A percentile compares a stretch with the other conserved stretches of the same genome.
These are phyloP conservation scores for Monosporascus sp. DNA, from an alignment of 2,329 filamentous ascomycete genomes.

Conservation along the genomic window DNA sequence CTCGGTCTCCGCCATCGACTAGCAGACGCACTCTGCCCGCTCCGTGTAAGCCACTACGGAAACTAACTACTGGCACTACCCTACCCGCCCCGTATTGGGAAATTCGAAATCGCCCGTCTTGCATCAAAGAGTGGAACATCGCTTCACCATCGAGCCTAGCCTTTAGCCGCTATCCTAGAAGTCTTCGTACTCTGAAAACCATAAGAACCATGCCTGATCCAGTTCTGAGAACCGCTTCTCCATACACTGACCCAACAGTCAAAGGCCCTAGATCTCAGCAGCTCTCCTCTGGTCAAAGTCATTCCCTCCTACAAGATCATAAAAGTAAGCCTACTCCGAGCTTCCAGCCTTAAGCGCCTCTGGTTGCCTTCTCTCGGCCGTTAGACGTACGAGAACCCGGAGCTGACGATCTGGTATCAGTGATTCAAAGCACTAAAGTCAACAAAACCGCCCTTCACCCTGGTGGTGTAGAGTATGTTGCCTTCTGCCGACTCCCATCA, in stretches of 20 bases:
- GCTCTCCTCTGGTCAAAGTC: slow-evolving; percentile 29
- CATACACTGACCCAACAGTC: slow-evolving; percentile 38
- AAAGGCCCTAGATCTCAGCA: slow-evolving; percentile 40
- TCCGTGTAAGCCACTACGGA: not conserved
- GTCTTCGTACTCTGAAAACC: slow-evolving; percentile 14
- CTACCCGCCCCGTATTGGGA: slow-evolving; percentile 24
- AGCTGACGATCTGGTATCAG: slow-evolving; percentile 27
- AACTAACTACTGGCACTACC: not conserved
- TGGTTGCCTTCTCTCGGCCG: not conserved
- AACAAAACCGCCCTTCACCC: slow-evolving; percentile 94
- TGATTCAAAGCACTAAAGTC: slow-evolving; percentile 55
- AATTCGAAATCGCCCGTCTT: slow-evolving; percentile 24
- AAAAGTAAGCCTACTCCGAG: slow-evolving; percentile 18
- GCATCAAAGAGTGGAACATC: slow-evolving; percentile 22
- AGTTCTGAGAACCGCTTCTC: slow-evolving; percentile 38
- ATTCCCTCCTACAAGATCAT: slow-evolving; percentile 21
- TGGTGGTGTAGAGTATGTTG: slow-evolving; percentile 77
- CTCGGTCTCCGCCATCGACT: slow-evolving; percentile 29
- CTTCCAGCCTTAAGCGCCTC: not conserved
- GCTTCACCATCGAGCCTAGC: slow-evolving; percentile 11
- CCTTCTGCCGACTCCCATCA: slow-evolving; percentile 4
- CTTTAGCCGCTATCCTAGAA: slow-evolving; percentile 11
- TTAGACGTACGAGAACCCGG: not conserved
- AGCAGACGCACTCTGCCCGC: slow-evolving; percentile 12
- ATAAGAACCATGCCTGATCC: slow-evolving; percentile 34